phyloP scores from a whole-genome alignment of 2,329 filamentous ascomycete genomes.

The Alternaria brassicicola region DNA sequence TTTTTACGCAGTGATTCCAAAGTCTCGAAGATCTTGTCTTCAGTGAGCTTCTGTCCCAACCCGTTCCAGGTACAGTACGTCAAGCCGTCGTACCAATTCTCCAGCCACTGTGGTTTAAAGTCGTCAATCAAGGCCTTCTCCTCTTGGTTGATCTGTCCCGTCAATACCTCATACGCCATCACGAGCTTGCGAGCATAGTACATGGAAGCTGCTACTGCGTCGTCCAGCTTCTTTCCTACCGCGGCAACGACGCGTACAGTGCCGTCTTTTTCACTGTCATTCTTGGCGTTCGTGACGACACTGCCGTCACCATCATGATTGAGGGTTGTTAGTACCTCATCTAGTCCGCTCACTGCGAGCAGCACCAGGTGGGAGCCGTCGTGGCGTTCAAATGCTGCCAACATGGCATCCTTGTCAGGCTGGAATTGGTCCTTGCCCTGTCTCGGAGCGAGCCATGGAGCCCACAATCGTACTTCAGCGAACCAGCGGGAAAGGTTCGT shows the following conservation, averaged over 20 bases:
- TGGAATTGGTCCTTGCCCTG: slow-evolving; percentile 73
- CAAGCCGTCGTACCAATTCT: slow-evolving; percentile 90
- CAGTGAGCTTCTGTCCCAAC: slow-evolving; percentile 80
- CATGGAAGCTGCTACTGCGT: slow-evolving; percentile 78
- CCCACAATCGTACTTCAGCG: slow-evolving; percentile 77
- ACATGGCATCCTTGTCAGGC: slow-evolving; percentile 76
- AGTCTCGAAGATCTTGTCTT: slow-evolving; percentile 77
- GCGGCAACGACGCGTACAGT: slow-evolving; percentile 71
- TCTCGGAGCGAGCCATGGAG: slow-evolving; percentile 85
- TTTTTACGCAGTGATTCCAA: slow-evolving; percentile 72
- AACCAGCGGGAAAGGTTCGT: slow-evolving; percentile 76
- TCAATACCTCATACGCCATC: slow-evolving; percentile 51
- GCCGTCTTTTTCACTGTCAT: slow-evolving; percentile 66
- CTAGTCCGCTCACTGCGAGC: slow-evolving; percentile 76
- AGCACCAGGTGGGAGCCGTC: slow-evolving; percentile 78
- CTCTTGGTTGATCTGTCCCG: slow-evolving; percentile 55
- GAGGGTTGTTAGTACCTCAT: slow-evolving; percentile 73
- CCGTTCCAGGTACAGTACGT: slow-evolving; percentile 98
- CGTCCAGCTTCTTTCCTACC: slow-evolving; percentile 73
- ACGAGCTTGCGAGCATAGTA: slow-evolving; percentile 81
- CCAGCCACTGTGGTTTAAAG: slow-evolving; percentile 70
- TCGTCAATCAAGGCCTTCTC: slow-evolving; percentile 55
- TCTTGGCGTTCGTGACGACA: slow-evolving; percentile 72
- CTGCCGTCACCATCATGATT: slow-evolving; percentile 68
- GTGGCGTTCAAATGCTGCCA: slow-evolving; percentile 76